Percentiles rank a stretch among this genome's conserved stretches.
phyloP scores from a whole-genome alignment of 2,329 filamentous ascomycete genomes.

The Parastagonospora nodorum region DNA sequence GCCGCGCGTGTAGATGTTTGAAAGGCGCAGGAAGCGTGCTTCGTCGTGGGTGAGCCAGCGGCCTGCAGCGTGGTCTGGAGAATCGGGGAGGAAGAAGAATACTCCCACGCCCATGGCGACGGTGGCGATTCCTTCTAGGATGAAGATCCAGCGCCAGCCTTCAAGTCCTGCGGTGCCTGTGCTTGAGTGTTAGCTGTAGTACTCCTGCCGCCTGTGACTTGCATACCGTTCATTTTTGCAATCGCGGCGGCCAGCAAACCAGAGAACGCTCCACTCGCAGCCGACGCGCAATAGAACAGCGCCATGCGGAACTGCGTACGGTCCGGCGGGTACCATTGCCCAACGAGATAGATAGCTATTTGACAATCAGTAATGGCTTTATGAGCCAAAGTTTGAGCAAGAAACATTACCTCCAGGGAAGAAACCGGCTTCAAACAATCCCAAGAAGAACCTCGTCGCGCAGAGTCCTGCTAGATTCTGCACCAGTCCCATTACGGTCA shows the following conservation, averaged over 20 bases:
- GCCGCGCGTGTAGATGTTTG: conserved; percentile 15
- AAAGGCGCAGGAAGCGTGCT: conserved; percentile 30
- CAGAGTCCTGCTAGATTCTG: conserved; percentile 25
- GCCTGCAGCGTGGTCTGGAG: conserved; percentile 22
- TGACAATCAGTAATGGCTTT: no score
- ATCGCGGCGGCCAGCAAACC: conserved; percentile 50
- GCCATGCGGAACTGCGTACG: conserved; percentile 42
- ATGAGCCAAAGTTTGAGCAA: no score
- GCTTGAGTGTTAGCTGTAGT: conserved; percentile 38
- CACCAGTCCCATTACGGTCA: conserved; percentile 32
- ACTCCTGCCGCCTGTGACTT: not conserved
- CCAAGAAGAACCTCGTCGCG: conserved; percentile 23
- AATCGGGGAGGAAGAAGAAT: conserved; percentile 37
- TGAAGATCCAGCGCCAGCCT: conserved; percentile 53
- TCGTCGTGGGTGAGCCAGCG: conserved; percentile 36
- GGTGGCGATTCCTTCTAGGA: conserved; percentile 49
- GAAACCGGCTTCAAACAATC: conserved; percentile 21
- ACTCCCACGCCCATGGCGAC: conserved; percentile 21
- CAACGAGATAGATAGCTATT: conserved; percentile 38
- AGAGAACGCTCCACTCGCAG: conserved; percentile 47
- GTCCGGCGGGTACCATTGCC: conserved; percentile 43
- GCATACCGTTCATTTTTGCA: conserved; percentile 46
- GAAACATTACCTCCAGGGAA: not conserved
- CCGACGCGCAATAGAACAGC: conserved; percentile 45
- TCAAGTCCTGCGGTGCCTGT: not conserved